phyloP scores from a whole-genome alignment of 169 alveolate species.

The Plasmodium gallinaceum region DNA sequence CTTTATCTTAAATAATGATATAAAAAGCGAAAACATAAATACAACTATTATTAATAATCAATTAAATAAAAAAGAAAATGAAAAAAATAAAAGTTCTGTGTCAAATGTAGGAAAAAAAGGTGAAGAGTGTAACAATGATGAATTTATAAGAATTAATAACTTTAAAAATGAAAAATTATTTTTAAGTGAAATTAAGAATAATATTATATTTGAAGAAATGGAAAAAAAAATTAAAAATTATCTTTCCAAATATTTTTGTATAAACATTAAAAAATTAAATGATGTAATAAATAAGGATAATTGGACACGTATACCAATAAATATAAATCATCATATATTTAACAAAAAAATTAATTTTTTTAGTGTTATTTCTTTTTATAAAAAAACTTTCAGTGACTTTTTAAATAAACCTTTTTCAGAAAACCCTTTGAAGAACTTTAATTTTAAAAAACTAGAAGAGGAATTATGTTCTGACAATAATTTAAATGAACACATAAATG shows the following conservation, averaged over 20 bases:
- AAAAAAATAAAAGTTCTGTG: neutral
- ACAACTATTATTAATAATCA: neutral
- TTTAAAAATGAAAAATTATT: conserved; percentile 16
- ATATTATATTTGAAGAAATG: conserved; percentile 39
- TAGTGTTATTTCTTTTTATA: conserved; percentile 43
- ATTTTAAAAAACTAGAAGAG: conserved; percentile 47
- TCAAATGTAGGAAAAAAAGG: no score
- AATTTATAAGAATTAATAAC: neutral
- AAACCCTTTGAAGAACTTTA: conserved; percentile 52
- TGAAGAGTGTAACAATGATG: conserved; percentile 18
- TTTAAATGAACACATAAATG: conserved; percentile 7
- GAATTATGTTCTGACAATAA: conserved; percentile 16
- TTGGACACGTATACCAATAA: conserved; percentile 57
- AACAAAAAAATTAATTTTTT: conserved; percentile 37
- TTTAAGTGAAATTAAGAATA: conserved; percentile 1
- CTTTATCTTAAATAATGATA: neutral
- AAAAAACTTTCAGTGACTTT: conserved; percentile 37
- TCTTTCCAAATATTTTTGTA: conserved; percentile 14
- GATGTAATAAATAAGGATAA: conserved; percentile 51
- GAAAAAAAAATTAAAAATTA: conserved; percentile 63
- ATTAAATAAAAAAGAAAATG: neutral
- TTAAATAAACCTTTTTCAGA: conserved; percentile 59
- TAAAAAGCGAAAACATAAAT: neutral
- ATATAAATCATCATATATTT: conserved; percentile 30
- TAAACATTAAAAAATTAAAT: conserved; percentile 46